These are phyloP conservation scores for Pseudomonodictys pantanalensis DNA, from an alignment of 495 filamentous ascomycete species.

Conservation along the genomic window DNA sequence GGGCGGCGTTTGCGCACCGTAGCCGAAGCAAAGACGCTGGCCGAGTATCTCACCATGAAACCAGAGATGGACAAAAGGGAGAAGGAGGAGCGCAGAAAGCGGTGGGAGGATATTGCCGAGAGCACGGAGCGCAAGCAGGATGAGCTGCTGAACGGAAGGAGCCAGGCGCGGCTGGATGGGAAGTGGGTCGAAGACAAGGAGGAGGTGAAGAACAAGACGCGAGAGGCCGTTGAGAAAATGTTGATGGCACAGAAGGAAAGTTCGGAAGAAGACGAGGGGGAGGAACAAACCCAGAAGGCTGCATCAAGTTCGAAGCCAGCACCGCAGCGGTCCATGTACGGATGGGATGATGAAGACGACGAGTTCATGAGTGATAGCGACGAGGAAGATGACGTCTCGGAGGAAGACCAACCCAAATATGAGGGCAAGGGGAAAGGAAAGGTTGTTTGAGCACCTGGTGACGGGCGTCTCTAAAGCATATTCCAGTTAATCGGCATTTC, in stretches of 20 bases:
- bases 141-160: constrained; percentile 64
- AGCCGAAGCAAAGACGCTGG: constrained; percentile 88
- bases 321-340: constrained; percentile 24
- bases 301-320: constrained; percentile 17
- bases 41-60: constrained; percentile 92
- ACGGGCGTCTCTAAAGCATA: too few species aligned
- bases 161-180: constrained; percentile 67
- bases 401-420: constrained; percentile 14
- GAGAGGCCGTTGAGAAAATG: constrained; percentile 69
- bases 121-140: constrained; percentile 76
- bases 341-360: constrained; percentile 38
- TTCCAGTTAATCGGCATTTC: too few species aligned
- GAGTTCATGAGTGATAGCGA: constrained; percentile 35
- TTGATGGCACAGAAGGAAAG: constrained; percentile 17
- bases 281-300: not conserved
- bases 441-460: too few species aligned
- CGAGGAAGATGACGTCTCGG: constrained; percentile 25
- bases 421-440: constrained; percentile 34
- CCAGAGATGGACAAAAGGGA: constrained; percentile 95
- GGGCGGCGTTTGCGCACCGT: constrained; percentile 87
- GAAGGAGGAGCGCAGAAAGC: constrained; percentile 72
- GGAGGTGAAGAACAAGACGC: constrained; percentile 74
- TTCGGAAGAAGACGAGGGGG: constrained; percentile 17
- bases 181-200: constrained; percentile 94
- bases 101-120: constrained; percentile 84